Evolutionary conservation across 805 yeast genomes (phyloP).

Genomic region (Yarrowia porcina): DNA sequence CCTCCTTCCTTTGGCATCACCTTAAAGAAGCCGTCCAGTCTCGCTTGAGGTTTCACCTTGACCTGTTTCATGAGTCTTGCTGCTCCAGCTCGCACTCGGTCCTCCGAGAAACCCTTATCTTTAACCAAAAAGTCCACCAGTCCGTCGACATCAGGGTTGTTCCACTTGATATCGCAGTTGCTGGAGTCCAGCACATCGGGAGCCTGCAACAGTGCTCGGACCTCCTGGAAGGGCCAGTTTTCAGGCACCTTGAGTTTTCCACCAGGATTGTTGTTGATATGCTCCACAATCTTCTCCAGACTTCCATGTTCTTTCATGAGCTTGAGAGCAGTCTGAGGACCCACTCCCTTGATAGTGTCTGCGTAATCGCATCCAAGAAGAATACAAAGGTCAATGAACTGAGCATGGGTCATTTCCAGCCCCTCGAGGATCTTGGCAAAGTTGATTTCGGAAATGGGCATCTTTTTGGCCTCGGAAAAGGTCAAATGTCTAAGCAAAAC

Average conservation of each 20-base stretch:
- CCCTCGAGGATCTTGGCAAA: slow-evolving; percentile 68
- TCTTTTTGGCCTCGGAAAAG: slow-evolving; percentile 87
- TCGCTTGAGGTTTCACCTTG: slow-evolving; percentile 82
- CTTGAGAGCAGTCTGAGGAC: slow-evolving; percentile 91
- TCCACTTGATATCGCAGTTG: slow-evolving; percentile 76
- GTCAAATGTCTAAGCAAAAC: slow-evolving; percentile 82
- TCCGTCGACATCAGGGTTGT: slow-evolving; percentile 81
- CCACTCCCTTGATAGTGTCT: slow-evolving; percentile 91
- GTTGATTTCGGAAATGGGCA: slow-evolving; percentile 83
- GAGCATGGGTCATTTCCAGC: slow-evolving; percentile 63
- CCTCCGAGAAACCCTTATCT: slow-evolving; percentile 90
- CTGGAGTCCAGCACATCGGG: slow-evolving; percentile 73
- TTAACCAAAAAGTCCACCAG: slow-evolving; percentile 76
- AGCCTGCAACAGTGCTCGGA: slow-evolving; percentile 72
- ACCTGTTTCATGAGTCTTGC: slow-evolving; percentile 79
- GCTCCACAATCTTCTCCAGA: slow-evolving; percentile 72
- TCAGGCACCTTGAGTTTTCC: slow-evolving; percentile 83
- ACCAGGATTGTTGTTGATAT: slow-evolving; percentile 48
- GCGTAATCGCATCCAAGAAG: slow-evolving; percentile 96
- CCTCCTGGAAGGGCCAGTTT: slow-evolving; percentile 89
- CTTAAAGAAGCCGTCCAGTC: slow-evolving; percentile 88
- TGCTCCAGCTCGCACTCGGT: slow-evolving; percentile 83
- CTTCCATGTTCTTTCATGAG: slow-evolving; percentile 80
- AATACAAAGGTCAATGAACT: slow-evolving; percentile 89
- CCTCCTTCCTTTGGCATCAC: slow-evolving; percentile 49